Conservation (phyloP, 2,329 filamentous ascomycete genomes). For the Aureobasidium sp. region DNA sequence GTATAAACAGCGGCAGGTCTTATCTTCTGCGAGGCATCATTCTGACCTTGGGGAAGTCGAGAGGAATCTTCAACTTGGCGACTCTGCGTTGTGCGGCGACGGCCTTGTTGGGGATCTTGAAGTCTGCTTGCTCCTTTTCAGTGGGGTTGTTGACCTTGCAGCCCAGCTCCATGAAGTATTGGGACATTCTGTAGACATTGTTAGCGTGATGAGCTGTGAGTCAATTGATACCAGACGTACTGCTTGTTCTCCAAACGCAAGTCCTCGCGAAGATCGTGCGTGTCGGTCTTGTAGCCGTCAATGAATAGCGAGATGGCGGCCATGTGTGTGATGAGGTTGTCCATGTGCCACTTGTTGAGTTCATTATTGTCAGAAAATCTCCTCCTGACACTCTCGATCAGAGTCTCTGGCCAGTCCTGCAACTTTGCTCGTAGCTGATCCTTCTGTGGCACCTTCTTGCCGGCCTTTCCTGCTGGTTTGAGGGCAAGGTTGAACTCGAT, state of each 20-base stretch:
- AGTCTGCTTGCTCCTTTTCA: constrained; percentile 43
- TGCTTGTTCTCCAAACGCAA: constrained; percentile 63
- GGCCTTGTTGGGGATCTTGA: constrained; percentile 52
- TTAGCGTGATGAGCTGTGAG: not conserved
- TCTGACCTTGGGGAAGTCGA: constrained; percentile 69
- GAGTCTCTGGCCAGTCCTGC: constrained; percentile 49
- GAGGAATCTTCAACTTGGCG: constrained; percentile 67
- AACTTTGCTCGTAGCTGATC: constrained; percentile 56
- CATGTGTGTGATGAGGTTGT: constrained; percentile 67
- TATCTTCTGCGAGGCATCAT: constrained; percentile 29
- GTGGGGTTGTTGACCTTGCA: constrained; percentile 50
- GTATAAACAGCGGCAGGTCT: not conserved
- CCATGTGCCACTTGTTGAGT: constrained; percentile 64
- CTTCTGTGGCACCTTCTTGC: constrained; percentile 50
- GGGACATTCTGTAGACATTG: constrained; percentile 42
- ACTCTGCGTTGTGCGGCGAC: constrained; percentile 54
- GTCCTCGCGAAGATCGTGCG: constrained; percentile 62
- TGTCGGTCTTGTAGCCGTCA: constrained; percentile 67
- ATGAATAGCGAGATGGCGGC: constrained; percentile 64
- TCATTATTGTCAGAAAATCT: constrained; percentile 60
- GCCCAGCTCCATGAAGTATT: constrained; percentile 72
- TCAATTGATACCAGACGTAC: constrained; percentile 26
- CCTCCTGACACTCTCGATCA: constrained; percentile 60
- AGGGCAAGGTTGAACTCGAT: constrained; percentile 42
- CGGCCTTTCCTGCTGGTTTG: constrained; percentile 26